These are phyloP conservation scores for Leucosporidium yakuticum DNA, from an alignment of 768 basidiomycete genomes.

Conservation along the genomic window DNA sequence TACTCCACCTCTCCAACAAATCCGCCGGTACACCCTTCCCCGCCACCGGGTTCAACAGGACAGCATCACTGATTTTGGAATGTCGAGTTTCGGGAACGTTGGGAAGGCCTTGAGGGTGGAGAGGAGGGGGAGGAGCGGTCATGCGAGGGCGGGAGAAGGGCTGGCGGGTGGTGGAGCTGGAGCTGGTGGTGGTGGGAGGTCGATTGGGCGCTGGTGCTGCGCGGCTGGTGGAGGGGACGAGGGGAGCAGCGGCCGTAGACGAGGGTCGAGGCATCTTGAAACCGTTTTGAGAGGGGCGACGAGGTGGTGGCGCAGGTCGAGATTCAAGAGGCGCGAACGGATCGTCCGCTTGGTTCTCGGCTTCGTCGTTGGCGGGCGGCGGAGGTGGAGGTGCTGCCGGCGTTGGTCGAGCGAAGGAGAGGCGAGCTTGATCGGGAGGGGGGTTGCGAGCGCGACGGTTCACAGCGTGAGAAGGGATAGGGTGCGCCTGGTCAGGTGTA, in stretches of 20 bases:
- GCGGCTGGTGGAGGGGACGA: too few species aligned
- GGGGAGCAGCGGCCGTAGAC: too few species aligned
- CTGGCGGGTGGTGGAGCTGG: too few species aligned
- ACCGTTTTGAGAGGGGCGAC: too few species aligned
- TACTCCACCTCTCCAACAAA: slow-evolving; percentile 1
- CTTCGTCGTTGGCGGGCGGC: background rate
- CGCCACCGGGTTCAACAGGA: slow-evolving; percentile 20
- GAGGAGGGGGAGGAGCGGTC: background rate
- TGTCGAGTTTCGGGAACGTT: slow-evolving; percentile 21
- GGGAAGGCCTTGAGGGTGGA: slow-evolving; percentile 12
- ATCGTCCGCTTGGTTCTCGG: background rate
- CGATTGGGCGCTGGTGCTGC: too few species aligned
- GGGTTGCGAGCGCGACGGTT: background rate
- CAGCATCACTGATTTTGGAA: slow-evolving; percentile 12
- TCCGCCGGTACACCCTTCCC: background rate
- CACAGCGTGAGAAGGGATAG: background rate
- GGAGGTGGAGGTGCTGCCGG: background rate
- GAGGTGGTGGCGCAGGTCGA: too few species aligned
- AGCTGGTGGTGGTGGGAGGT: too few species aligned
- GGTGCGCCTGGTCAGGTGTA: background rate
- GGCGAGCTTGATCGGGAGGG: background rate
- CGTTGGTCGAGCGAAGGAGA: background rate
- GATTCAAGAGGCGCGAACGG: too few species aligned
- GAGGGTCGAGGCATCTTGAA: too few species aligned
- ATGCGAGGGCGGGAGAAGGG: background rate